Conservation (phyloP, 148 eudicot genomes). For the Fagopyrum homotropicum region DNA sequence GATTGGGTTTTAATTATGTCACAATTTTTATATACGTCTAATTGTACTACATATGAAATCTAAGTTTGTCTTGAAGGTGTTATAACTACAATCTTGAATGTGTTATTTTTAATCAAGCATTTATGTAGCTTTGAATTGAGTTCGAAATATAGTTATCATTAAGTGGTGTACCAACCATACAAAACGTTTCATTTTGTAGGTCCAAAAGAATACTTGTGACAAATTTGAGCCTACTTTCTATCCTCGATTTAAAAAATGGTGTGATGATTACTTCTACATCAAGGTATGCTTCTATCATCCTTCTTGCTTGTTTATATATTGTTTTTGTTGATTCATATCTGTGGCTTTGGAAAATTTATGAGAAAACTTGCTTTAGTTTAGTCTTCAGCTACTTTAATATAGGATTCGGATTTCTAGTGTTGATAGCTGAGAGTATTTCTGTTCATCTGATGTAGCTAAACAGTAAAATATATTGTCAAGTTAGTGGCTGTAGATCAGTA, state of each 20-base stretch:
- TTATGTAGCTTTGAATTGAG: neutral
- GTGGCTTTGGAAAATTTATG: neutral
- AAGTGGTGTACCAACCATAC: neutral
- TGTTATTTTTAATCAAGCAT: too few relatives aligned
- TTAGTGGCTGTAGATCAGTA: neutral
- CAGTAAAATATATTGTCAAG: neutral
- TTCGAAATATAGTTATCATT: neutral
- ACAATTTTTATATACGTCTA: neutral
- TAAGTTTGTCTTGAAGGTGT: neutral
- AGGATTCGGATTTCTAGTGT: neutral
- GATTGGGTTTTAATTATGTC: neutral
- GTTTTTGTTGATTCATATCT: neutral
- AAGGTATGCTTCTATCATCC: conserved; percentile 43
- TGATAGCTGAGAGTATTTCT: neutral
- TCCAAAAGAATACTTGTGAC: conserved; percentile 89
- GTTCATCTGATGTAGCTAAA: neutral
- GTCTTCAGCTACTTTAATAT: neutral
- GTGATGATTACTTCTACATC: conserved; percentile 94
- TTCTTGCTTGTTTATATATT: neutral
- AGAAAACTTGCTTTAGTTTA: neutral
- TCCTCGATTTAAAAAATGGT: conserved; percentile 98
- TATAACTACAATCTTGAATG: too few relatives aligned
- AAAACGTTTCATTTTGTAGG: conserved; percentile 36
- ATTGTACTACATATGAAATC: neutral
- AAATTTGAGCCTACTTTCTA: conserved; percentile 84